Evolutionary conservation across 805 yeast species (phyloP), one percentile per base, ranked within the genome.

Genomic region (Zygosaccharomyces pseudorouxii): DNA sequence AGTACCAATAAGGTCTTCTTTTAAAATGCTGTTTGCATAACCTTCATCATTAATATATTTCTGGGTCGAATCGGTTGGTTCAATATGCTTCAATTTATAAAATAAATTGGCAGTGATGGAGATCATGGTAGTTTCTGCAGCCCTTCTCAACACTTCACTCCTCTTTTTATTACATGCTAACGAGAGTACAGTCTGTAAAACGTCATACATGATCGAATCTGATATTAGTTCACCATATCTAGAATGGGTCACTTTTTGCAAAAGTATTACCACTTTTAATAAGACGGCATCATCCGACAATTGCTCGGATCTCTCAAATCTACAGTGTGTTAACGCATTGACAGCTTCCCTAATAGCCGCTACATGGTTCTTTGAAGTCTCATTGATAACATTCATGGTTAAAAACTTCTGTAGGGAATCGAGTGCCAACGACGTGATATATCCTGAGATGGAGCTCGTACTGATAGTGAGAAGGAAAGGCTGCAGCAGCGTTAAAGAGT

Each of bases 231-330:
- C 75, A 20, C 92, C 84, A 39, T 82, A 71, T 1, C 77, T 76
- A n/a, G 90, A 80, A 18, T 75, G 72, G 12, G 89, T 75, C 12
- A 90, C 75, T 19, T 70, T 65, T 55, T 89, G 92, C 57, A 92
- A 72, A 22, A 92, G 71, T 38, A 84, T 74, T 53, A 93, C 77
- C 18, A 93, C 95, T 60, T 87, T 87, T 45, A 92, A 74, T 40
- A 93, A 71, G 3, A 93, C 92, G 0, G 95, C 86, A 64, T 93
- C 99, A 69, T 93, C 98, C 38, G 88, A 84, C 30, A 84, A 78
- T 64, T 89, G 95, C 62, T 90, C 97, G 0, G 93, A 85, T 2
- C 96, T 96, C 71, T 93, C 97, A 64, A 93, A 93, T 40, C 96
- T 79, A 68, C 98, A 93, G 63, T 89, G 96, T 0, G 98, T 87